phyloP scores from a whole-genome alignment of 148 eudicot species.

The Diospyros kaki region DNA sequence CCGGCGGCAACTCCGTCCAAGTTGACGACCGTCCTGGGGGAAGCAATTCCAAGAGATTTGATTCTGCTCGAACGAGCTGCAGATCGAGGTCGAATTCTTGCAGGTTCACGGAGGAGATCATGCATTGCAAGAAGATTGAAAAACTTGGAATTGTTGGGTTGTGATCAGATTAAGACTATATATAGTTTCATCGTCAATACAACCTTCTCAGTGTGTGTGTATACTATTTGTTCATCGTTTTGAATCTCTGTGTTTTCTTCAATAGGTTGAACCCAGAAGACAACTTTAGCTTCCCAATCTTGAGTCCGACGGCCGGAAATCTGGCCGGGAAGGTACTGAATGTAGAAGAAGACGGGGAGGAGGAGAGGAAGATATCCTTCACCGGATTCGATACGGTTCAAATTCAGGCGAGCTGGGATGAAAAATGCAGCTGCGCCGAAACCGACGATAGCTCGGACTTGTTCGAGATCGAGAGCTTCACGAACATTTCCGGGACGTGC shows the following conservation, averaged over 20 bases:
- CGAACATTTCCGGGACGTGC: conserved; percentile 25
- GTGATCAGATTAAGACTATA: too few relatives aligned
- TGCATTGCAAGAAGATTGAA: conserved; percentile 16
- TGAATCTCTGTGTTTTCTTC: too few relatives aligned
- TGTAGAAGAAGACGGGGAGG: conserved; percentile 22
- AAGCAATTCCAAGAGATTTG: neutral
- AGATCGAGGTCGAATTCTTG: neutral
- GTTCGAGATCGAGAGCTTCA: conserved; percentile 17
- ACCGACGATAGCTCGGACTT: conserved; percentile 20
- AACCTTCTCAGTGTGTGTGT: too few relatives aligned
- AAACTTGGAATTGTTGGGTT: neutral
- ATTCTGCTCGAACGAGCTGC: conserved; percentile 11
- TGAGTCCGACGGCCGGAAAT: conserved; percentile 8
- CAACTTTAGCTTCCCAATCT: conserved; percentile 21
- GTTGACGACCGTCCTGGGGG: conserved; percentile 18
- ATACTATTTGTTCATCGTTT: too few relatives aligned
- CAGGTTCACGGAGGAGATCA: neutral
- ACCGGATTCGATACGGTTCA: conserved; percentile 27
- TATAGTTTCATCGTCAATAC: too few relatives aligned
- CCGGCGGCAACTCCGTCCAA: conserved; percentile 48
- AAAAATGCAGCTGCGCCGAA: neutral
- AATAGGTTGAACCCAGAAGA: conserved; percentile 14
- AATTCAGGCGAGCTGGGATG: conserved; percentile 1
- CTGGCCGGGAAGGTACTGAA: neutral
- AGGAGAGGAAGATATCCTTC: conserved; percentile 21